phyloP scores from a whole-genome alignment of 129 eudicot genomes.

The Centaurea solstitialis region DNA sequence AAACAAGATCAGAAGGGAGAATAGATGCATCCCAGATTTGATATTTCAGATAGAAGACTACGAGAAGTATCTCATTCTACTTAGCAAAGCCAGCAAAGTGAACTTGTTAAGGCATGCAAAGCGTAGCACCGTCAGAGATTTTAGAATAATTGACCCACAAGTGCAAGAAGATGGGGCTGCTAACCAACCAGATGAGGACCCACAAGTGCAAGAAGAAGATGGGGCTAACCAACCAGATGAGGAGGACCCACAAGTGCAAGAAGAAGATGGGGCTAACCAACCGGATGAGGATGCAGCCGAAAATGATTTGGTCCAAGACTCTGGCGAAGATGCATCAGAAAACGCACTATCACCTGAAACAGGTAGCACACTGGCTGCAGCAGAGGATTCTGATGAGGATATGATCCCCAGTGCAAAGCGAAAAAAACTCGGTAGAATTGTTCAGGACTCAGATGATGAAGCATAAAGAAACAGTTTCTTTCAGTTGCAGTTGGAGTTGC shows the following conservation, averaged over 20 bases:
- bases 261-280: constrained; percentile 34
- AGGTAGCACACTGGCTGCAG: constrained; percentile 38
- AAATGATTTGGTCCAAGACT: constrained; percentile 37
- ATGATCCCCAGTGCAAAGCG: constrained; percentile 45
- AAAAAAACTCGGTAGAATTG: constrained; percentile 37
- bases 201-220: constrained; percentile 41
- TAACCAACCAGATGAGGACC: constrained; percentile 16
- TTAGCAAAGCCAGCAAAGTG: constrained; percentile 61
- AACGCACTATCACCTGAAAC: constrained; percentile 30
- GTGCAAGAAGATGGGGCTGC: constrained; percentile 36
- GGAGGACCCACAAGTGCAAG: constrained; percentile 39
- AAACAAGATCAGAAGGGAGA: constrained; percentile 83
- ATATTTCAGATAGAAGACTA: constrained; percentile 87
- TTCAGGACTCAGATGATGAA: constrained; percentile 67
- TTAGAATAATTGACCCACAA: constrained; percentile 45
- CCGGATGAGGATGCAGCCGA: constrained; percentile 31
- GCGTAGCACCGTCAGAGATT: constrained; percentile 78
- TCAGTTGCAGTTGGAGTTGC: neutral
- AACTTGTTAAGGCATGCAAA: constrained; percentile 79
- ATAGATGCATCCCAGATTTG: constrained; percentile 82
- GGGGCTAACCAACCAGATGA: constrained; percentile 28
- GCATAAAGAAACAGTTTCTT: neutral
- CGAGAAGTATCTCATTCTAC: constrained; percentile 72
- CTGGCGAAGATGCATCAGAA: constrained; percentile 35
- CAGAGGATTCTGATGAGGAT: constrained; percentile 53